phyloP scores from a whole-genome alignment of 345 rosid species.

The Crucihimalaya himalaica region DNA sequence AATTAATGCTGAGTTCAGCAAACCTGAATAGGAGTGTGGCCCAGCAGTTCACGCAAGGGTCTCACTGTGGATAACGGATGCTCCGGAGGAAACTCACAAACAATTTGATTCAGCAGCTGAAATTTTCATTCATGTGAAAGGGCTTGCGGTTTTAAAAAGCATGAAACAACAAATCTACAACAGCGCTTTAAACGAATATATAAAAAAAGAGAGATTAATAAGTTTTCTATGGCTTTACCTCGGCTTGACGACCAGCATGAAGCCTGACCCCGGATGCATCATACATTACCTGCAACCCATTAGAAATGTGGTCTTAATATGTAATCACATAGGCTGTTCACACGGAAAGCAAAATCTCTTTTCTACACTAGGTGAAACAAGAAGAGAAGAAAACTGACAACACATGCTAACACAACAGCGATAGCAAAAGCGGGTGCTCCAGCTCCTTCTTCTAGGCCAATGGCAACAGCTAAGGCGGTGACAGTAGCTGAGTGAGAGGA shows the following conservation, averaged over 20 bases:
- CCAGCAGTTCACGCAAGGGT: slow-evolving; percentile 94
- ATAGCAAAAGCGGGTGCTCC: slow-evolving; percentile 83
- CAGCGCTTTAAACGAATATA: neutral
- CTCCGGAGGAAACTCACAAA: slow-evolving; percentile 95
- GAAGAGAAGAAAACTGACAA: slow-evolving; percentile 52
- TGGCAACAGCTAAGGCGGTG: slow-evolving; percentile 82
- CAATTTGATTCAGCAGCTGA: slow-evolving; percentile 94
- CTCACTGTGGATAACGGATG: slow-evolving; percentile 80
- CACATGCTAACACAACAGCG: slow-evolving; percentile 78
- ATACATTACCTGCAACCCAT: slow-evolving; percentile 77
- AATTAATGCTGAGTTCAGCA: slow-evolving; percentile 17
- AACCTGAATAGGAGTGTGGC: slow-evolving; percentile 96
- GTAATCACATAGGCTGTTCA: neutral
- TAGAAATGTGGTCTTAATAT: neutral
- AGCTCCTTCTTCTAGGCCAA: slow-evolving; percentile 78
- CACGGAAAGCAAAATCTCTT: neutral
- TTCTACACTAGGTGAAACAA: neutral
- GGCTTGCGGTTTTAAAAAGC: neutral
- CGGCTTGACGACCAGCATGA: slow-evolving; percentile 99
- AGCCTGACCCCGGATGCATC: slow-evolving; percentile 96
- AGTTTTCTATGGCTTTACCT: slow-evolving; percentile 49
- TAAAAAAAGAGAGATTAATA: neutral
- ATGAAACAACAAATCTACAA: neutral
- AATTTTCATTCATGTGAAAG: slow-evolving; percentile 26
- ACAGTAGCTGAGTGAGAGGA: slow-evolving; percentile 96